Percentiles rank a stretch among this genome's conserved stretches.
These are phyloP conservation scores for Byssothecium circinans DNA, from an alignment of 2,329 filamentous ascomycete genomes.

Conservation along the genomic window DNA sequence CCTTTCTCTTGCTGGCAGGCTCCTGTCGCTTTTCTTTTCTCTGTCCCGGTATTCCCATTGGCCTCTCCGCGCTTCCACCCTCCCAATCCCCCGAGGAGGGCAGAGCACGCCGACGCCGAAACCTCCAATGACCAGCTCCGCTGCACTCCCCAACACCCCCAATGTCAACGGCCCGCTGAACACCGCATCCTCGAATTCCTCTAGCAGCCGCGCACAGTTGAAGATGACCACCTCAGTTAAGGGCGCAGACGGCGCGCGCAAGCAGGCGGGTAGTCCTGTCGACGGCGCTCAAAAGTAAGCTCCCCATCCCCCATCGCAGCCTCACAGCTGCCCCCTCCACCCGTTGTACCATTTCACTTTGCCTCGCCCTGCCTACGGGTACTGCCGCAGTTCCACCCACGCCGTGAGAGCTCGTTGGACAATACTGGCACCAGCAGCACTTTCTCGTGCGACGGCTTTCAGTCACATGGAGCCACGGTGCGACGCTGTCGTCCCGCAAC, in stretches of 20 bases:
- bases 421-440: constrained; percentile 17
- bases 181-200: constrained; percentile 41
- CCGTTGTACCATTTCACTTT: background rate
- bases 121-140: constrained; percentile 34
- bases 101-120: constrained; percentile 18
- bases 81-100: constrained; percentile 14
- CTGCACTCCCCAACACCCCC: constrained; percentile 34
- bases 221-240: constrained; percentile 55
- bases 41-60: constrained; percentile 25
- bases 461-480: constrained; percentile 40
- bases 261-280: constrained; percentile 58
- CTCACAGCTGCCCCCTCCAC: background rate
- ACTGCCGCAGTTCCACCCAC: constrained; percentile 13
- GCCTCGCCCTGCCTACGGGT: background rate
- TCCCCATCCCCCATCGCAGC: constrained; percentile 2
- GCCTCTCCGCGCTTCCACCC: constrained; percentile 24
- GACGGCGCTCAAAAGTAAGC: constrained; percentile 59
- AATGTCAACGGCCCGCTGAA: constrained; percentile 37
- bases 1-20: constrained; percentile 24
- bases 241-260: constrained; percentile 55
- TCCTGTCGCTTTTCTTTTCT: constrained; percentile 11
- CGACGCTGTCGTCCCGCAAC: constrained; percentile 19
- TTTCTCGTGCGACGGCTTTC: constrained; percentile 35
- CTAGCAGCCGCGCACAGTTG: constrained; percentile 48
- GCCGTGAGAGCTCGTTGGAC: constrained; percentile 24